Evolutionary conservation across 164 flowering plant species (phyloP), one percentile per base, ranked within the genome.

Genomic region (Stephania cephalantha): DNA sequence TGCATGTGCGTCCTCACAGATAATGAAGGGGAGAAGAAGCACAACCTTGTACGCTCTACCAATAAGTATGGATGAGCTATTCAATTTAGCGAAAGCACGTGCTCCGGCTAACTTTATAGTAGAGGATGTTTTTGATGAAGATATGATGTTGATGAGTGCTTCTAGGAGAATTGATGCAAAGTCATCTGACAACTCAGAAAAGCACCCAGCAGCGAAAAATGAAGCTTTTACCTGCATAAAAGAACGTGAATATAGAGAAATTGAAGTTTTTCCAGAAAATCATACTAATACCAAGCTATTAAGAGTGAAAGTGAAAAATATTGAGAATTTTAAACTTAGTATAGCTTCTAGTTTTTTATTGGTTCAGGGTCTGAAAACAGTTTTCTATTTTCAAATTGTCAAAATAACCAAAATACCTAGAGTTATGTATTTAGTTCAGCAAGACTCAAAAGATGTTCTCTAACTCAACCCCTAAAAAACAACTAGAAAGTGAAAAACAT

Each of bases 121-220:
- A 7, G 69, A 25, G 29, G 77, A 68, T 58, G 79, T 78, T 66
- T 83, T 81, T 63, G 81, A 52, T 69, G 88, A 88, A 70, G 81
- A 75, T 78, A 88, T 71, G 76, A 88, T 75, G 55, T 83, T 81
- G 58, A 83, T 76, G 46, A 95, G 78, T 67, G 85, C 82, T 84
- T 85, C 90, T 75, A 93, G 81, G 72, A 88, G 65, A 78, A 88
- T 83, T 79, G 5, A 75, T 6, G 94, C 87, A 82, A 93, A 95
- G 82, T 90, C 98, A 80, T 84, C 88, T 15, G 90, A 86, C 73
- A 86, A 67, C 81, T 92, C 93, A 80, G 85, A 86, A 71, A 95
- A 87, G 90, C 92, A 90, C 7, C 92, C 89, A 0, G 88, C 94
- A 73, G 97, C 91, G 86, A 88, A 92, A 18, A 93, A 74, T 50